Base-by-base conservation (phyloP, 208 protist genomes). In the Crithidia mellificae region DNA sequence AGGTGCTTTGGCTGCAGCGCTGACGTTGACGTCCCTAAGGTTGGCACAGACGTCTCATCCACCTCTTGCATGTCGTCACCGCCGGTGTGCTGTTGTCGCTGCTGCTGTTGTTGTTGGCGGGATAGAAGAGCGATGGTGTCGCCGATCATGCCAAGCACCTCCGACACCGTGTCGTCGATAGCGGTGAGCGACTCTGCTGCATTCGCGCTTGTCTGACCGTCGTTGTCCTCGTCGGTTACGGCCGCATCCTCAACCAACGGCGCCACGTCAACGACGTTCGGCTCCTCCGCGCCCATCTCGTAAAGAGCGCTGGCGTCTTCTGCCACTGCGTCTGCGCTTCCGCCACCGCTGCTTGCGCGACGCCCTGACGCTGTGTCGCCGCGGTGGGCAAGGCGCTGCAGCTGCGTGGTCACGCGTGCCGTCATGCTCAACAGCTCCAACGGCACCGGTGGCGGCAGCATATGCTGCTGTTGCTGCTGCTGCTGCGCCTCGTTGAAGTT, bases 1-100 rank as follows among this genome's bases (percentile, higher is more conserved):
- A 91, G 55, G 20, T 88, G 56, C 55, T 92, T 85, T 0, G 87
- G 83, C 27, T 72, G 58, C 66, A 87, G 61, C 27, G 56, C 34
- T 7, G 44, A 15, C 15, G 41, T 46, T 15, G 41, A n/a, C n/a
- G 17, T n/a, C 41, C 12, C 34, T 12, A 38, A 46, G n/a, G 41
- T 17, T 6, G 17, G 8, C 8, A 30, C 50, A 2, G 50, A 22
- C 8, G 32, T 20, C 34, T 14, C 55, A 3, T 7, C 15, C 5
- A 22, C 2, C 20, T 32, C 22, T 22, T 19, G 15, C 0, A 6
- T 0, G 6, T n/a, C 39, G 0, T 59, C 41, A 20, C 19, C n/a
- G 8, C 41, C 41, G 4, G 41, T 17, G 27, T 7, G 17, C 5
- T 29, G 22, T 2, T 27, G 22, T 51, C 14, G 17, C 20, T 17